A percentile compares a stretch with the other conserved stretches of the same genome.
phyloP scores from a whole-genome alignment of 305 asterid genomes.

The Solanum hybrid region DNA sequence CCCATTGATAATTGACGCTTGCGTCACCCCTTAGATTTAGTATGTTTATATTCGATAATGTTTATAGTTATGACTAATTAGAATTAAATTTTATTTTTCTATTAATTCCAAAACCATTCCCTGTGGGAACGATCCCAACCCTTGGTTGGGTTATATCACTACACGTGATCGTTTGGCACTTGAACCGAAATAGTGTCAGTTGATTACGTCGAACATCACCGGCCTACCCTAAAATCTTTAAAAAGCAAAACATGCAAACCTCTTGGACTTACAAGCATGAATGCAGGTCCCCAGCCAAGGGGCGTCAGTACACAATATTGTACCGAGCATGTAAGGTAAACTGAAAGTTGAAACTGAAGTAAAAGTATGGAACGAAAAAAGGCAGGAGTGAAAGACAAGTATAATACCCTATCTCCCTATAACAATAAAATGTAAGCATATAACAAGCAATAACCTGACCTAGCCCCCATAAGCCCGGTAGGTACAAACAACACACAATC shows the following conservation, averaged over 20 bases:
- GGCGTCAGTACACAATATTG: not conserved
- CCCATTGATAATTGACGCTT: no score
- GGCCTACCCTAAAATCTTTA: not conserved
- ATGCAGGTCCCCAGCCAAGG: not conserved
- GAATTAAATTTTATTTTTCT: no score
- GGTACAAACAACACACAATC: not conserved
- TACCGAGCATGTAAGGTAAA: not conserved
- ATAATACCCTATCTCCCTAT: not conserved
- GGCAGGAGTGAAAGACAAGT: not conserved
- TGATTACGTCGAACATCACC: not conserved
- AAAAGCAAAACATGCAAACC: not conserved
- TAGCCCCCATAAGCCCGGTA: not conserved
- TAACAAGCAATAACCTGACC: not conserved
- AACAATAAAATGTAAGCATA: not conserved
- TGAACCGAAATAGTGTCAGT: no score
- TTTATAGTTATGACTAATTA: no score
- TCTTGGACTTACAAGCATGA: not conserved
- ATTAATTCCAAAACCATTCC: no score
- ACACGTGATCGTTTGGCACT: no score
- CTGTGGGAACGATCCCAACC: no score
- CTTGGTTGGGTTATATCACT: no score
- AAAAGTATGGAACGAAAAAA: not conserved
- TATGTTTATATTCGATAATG: no score
- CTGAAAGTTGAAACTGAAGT: not conserved
- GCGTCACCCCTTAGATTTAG: no score